Evolutionary conservation across 2,329 filamentous ascomycete species (phyloP), one percentile per base, ranked within the genome.

Genomic region (Penicillium sp.): DNA sequence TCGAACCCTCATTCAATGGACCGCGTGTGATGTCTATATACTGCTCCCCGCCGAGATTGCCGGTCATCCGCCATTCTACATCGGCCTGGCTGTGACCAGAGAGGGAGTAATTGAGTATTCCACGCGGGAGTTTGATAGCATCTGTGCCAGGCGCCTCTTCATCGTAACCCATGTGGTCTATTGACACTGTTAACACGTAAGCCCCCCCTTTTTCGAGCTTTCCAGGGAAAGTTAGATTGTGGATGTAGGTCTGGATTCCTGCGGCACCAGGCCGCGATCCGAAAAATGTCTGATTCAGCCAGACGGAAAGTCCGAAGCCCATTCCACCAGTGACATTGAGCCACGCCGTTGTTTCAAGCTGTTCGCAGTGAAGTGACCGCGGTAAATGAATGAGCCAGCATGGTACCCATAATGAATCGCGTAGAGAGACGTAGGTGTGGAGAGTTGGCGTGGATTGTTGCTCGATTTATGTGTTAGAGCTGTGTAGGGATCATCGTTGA

Each of bases 331-430:
- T 82, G 87, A 2, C 86, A 46, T 74, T 74, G 18, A 88, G 66
- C 59, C 72, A 80, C 45, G 91, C 72, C 0, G 72, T 74, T 0
- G 75, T 75, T 61, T 90, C 87, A 1, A 77, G 72, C 86, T 86
- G 1, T 75, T 79, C 4, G 87, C 83, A 1, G 75, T 79, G 67
- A 93, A 92, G 61, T 84, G 78, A 0, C 88, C 89, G 1, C 88
- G 82, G 75, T 83, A 91, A 49, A 92, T 63, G 0, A 91, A 76
- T 1, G 81, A 82, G 2, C 89, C 88, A 0, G 83, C 80, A 68
- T 89, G 79, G 70, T 84, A 92, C 24, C 88, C 88, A 65, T 92
- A 91, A 69, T 92, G 88, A 18, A 82, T 82, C 0, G 79, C 80
- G 64, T 87, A 89, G 0, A 92, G 79, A 0, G 83, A 85, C 0